phyloP scores from a whole-genome alignment of 1,139 yeast species.

The Insectozyma bohioensis region DNA sequence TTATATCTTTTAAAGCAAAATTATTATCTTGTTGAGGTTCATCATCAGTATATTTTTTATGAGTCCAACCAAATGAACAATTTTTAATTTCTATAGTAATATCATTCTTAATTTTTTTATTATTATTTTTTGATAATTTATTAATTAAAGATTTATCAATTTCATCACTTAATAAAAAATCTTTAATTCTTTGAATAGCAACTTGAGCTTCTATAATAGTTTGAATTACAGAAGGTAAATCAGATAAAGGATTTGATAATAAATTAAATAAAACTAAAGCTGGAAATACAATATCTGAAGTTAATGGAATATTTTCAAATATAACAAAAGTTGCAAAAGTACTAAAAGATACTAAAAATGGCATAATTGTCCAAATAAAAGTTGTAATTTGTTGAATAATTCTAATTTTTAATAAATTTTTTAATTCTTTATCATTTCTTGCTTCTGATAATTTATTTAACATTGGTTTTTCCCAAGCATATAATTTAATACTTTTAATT shows the following conservation, averaged over 20 bases:
- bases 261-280: constrained; percentile 33
- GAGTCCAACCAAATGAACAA: constrained; percentile 19
- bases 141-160: constrained; percentile 20
- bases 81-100: constrained; percentile 15
- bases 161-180: constrained; percentile 28
- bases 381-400: constrained; percentile 23
- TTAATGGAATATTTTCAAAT: constrained; percentile 20
- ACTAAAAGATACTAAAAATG: constrained; percentile 29
- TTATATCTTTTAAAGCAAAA: constrained; percentile 49
- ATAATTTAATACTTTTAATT: constrained; percentile 34
- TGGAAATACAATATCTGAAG: constrained; percentile 36
- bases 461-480: constrained; percentile 38
- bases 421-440: constrained; percentile 32
- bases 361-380: constrained; percentile 33
- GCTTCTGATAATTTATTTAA: constrained; percentile 25
- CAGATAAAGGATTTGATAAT: constrained; percentile 29
- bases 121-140: constrained; percentile 1
- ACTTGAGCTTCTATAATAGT: constrained; percentile 30
- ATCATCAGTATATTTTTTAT: constrained; percentile 6
- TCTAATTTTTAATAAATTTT: constrained; percentile 24
- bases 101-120: not conserved
- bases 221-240: constrained; percentile 28
- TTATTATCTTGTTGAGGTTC: constrained; percentile 3
- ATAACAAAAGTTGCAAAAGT: constrained; percentile 23
- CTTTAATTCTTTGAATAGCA: constrained; percentile 27